A percentile compares a stretch with the other conserved stretches of the same genome.
Conservation (phyloP, 2,329 filamentous ascomycete species). For the Aphanocladium album region DNA sequence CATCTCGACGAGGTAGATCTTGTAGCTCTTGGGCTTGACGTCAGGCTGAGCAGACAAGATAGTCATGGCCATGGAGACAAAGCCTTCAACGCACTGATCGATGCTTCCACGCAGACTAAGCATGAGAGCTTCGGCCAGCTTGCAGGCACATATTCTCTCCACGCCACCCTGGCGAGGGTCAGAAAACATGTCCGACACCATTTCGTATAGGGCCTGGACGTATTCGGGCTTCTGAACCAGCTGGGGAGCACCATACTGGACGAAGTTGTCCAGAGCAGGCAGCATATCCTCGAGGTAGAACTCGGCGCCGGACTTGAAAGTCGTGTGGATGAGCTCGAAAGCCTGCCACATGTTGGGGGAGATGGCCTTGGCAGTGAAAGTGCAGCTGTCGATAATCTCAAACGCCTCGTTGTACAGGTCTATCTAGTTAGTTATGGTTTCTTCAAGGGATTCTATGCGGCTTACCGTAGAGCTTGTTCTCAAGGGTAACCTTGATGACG, state of each 20-base stretch:
- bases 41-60: constrained; percentile 66
- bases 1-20: constrained; percentile 97
- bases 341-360: constrained; percentile 98
- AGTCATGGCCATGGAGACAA: constrained; percentile 83
- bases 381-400: constrained; percentile 98
- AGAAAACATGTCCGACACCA: constrained; percentile 92
- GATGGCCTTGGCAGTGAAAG: constrained; percentile 92
- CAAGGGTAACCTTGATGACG: constrained; percentile 89
- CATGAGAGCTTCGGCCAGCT: constrained; percentile 96
- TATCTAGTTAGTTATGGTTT: constrained; percentile 26
- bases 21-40: constrained; percentile 85
- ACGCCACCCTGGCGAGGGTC: constrained; percentile 90
- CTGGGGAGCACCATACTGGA: constrained; percentile 80
- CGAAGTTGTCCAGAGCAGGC: constrained; percentile 94
- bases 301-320: constrained; percentile 95
- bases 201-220: constrained; percentile 80
- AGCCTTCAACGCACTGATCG: constrained; percentile 82
- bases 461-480: constrained; percentile 92
- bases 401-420: constrained; percentile 98
- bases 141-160: constrained; percentile 95
- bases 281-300: constrained; percentile 99
- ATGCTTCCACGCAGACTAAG: constrained; percentile 84
- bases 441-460: background rate
- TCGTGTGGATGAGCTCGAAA: constrained; percentile 92
- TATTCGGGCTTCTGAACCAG: constrained; percentile 81